Evolutionary conservation across 345 rosid genomes (phyloP), one percentile per base, ranked within the genome.

Genomic region (Dimocarpus longan): DNA sequence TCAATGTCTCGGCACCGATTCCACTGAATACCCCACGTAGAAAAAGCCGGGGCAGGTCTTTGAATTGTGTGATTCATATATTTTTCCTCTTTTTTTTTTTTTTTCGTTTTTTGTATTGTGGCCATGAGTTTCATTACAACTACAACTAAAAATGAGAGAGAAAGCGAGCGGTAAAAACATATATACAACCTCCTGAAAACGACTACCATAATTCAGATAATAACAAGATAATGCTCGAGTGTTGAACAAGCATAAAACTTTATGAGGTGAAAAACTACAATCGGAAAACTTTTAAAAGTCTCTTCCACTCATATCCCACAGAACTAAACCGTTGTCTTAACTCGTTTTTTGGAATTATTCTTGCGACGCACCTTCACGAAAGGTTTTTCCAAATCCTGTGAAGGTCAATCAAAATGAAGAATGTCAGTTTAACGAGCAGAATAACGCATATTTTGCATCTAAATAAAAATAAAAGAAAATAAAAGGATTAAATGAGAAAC

Each of bases 311-410:
- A 68, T 66, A n/a, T 10, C n/a, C 21, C 19, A 59, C 10, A 10
- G 42, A 50, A 18, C 68, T 71, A 52, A 4, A 77, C 72, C 62
- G 12, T 73, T 28, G 48, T 46, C 60, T 71, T 57, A 10, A 75
- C 80, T 72, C 62, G 84, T 70, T 65, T 88, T 76, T 89, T 89
- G 37, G 93, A 88, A 85, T 91, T 91, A 74, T 87, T 91, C 85
- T 86, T 89, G 65, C 80, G 91, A 8, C 89, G 90, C 71, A 88
- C 82, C 84, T 91, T 91, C 72, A 79, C 80, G 32, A 87, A 85
- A 68, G 89, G 88, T 43, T 86, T 88, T 46, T 71, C 84, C 62
- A 91, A 80, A 68, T 89, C 91, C 93, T 88, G 83, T 65, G 73
- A 22, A 66, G 63, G 28, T 19, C n/a, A 44, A 46, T 22, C 57